Percentiles rank a stretch among this genome's conserved stretches.
Conservation (phyloP, 75 land plant genomes). For the Picea glauca region DNA sequence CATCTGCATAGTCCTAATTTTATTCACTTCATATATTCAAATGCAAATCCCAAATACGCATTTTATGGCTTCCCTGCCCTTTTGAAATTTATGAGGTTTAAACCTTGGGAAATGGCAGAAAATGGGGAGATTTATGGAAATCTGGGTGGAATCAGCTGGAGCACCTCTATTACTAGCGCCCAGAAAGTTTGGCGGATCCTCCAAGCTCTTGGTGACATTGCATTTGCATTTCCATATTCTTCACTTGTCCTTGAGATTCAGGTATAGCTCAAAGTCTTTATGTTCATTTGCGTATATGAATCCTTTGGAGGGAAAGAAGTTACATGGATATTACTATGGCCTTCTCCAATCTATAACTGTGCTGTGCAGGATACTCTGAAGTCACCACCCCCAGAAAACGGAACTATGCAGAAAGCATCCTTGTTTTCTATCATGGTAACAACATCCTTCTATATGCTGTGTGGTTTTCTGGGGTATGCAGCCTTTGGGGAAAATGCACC, state of each 20-base stretch:
- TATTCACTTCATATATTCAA: neutral
- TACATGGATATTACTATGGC: neutral
- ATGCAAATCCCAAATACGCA: neutral
- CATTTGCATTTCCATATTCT: slow-evolving; percentile 81
- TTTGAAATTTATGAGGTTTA: neutral
- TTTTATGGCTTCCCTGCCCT: too few species aligned
- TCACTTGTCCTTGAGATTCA: slow-evolving; percentile 73
- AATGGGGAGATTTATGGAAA: slow-evolving; percentile 58
- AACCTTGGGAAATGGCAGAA: slow-evolving; percentile 30
- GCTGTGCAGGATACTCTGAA: slow-evolving; percentile 16
- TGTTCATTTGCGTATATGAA: neutral
- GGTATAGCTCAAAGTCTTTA: slow-evolving; percentile 25
- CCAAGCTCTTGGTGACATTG: slow-evolving; percentile 89
- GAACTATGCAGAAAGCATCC: slow-evolving; percentile 19
- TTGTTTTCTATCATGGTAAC: slow-evolving; percentile 8
- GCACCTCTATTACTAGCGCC: slow-evolving; percentile 6
- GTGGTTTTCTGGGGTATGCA: slow-evolving; percentile 21
- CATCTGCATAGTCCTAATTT: neutral
- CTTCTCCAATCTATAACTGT: neutral
- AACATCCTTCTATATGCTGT: slow-evolving; percentile 13
- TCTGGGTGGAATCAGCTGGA: slow-evolving; percentile 41
- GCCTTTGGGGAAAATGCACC: slow-evolving; percentile 21
- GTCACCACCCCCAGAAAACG: slow-evolving; percentile 22
- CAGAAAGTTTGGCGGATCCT: slow-evolving; percentile 52
- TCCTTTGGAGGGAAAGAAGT: neutral